Conservation (phyloP, 2,329 filamentous ascomycete genomes). For the Neoscytalidium dimidiatum region DNA sequence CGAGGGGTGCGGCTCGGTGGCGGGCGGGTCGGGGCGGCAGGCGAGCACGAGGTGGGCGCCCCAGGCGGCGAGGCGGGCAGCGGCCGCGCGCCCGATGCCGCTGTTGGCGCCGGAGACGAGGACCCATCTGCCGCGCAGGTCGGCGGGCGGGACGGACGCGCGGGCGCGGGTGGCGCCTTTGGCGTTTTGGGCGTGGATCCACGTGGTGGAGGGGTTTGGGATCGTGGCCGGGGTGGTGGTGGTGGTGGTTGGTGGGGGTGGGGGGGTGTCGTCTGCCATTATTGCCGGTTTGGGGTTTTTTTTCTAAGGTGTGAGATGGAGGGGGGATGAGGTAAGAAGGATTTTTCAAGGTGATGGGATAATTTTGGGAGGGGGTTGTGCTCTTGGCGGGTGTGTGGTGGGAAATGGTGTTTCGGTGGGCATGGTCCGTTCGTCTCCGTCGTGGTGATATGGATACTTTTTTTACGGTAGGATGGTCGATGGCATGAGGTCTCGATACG, state of each 20-base stretch:
- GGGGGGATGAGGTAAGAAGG: neutral
- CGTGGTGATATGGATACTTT: too few species aligned
- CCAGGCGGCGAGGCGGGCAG: constrained; percentile 27
- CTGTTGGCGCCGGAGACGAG: constrained; percentile 28
- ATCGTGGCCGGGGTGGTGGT: constrained; percentile 19
- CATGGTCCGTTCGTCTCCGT: too few species aligned
- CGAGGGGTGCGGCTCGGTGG: constrained; percentile 27
- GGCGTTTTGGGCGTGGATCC: constrained; percentile 17
- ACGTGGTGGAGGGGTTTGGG: neutral
- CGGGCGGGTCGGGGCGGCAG: constrained; percentile 27
- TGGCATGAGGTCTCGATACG: too few species aligned
- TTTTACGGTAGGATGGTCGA: too few species aligned
- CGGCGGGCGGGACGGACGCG: constrained; percentile 5
- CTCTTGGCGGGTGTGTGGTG: too few species aligned
- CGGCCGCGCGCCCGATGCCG: constrained; percentile 31
- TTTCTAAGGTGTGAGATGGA: neutral
- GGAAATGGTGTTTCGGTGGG: too few species aligned
- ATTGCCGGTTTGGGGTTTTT: neutral
- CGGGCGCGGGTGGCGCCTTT: constrained; percentile 13
- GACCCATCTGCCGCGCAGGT: constrained; percentile 22
- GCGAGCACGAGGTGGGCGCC: constrained; percentile 32
- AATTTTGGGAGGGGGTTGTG: too few species aligned
- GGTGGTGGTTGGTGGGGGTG: constrained; percentile 21
- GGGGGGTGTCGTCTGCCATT: neutral
- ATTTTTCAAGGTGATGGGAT: neutral